Conservation (phyloP, 768 basidiomycete genomes). For the Hygrophoropsis aurantiaca region DNA sequence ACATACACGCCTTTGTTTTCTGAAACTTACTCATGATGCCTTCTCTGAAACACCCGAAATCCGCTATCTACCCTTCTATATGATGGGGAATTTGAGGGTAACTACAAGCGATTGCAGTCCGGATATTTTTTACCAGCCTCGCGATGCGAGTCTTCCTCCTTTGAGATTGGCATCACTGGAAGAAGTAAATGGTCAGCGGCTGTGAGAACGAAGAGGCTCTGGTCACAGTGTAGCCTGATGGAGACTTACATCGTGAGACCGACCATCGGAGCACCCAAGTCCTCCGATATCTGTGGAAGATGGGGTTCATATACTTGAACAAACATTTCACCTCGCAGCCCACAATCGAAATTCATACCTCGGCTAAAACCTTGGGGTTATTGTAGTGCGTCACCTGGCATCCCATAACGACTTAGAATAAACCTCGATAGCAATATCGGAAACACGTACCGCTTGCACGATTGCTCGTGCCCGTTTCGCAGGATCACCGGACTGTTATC, state of each 20-base stretch:
- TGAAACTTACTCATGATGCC: too few species aligned
- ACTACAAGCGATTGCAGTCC: too few species aligned
- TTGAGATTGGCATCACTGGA: constrained; percentile 62
- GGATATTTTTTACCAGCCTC: constrained; percentile 54
- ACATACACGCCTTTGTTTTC: too few species aligned
- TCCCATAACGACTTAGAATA: constrained; percentile 8
- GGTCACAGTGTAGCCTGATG: constrained; percentile 1
- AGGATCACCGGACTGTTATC: constrained; percentile 80
- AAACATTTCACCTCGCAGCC: not conserved
- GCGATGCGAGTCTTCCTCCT: constrained; percentile 67
- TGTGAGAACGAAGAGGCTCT: not conserved
- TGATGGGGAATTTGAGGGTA: too few species aligned
- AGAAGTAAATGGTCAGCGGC: constrained; percentile 2
- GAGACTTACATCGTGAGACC: constrained; percentile 81
- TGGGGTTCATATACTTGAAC: constrained; percentile 7
- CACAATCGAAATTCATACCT: constrained; percentile 43
- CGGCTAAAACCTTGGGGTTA: constrained; percentile 88
- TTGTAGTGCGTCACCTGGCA: constrained; percentile 87
- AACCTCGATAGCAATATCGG: not conserved
- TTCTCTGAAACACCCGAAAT: too few species aligned
- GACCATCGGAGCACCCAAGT: constrained; percentile 91
- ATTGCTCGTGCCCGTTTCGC: constrained; percentile 93
- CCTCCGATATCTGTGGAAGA: constrained; percentile 61
- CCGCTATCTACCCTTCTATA: too few species aligned
- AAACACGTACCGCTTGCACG: constrained; percentile 80